Base-by-base conservation (phyloP, 1,139 yeast genomes). In the Lodderomyces metapsilosis region DNA sequence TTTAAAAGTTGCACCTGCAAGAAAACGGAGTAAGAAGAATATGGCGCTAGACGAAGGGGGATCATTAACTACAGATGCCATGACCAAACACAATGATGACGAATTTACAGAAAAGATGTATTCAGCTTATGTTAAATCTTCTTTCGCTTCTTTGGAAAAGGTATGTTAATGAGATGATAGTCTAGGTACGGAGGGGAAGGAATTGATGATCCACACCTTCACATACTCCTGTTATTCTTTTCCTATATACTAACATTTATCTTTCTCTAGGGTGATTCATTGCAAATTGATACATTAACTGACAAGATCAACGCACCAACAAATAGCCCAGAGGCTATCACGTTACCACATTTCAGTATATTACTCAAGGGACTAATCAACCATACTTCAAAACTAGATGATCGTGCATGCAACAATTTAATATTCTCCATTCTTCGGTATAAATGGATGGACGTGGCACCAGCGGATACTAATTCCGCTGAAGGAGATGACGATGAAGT, bases 91-190 rank as follows among this genome's bases (percentile, higher is more conserved):
- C n/a, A n/a, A 33, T 18, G 37, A 37, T 15, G 36, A 52, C 40
- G 54, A 57, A 38, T 71, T 76, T 52, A 66, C 78, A 31, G 78
- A 75, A 42, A 74, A 78, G 57, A 74, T 84, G 77, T 85, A 82
- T 62, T 64, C 74, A 40, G 72, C 85, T 35, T 79, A 76, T 56
- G 81, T 85, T 24, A 76, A 74, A 51, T 76, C 86, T 43, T 94
- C 94, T 28, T 66, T 87, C 50, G 84, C 82, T 40, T 78, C 84
- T 43, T 67, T 84, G 54, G 89, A 84, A 47, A 76, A 71, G 64
- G 73, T 67, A 78, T 69, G 75, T 71, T 36, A 28, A n/a, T n/a
- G 11, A 36, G n/a, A 17, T 17, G 27, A 17, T 12, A 17, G 17
- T n/a, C 2, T n/a, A 22, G 30, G 27, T 6, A 28, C 16, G 12